A percentile compares a stretch with the other conserved stretches of the same genome.
These are phyloP conservation scores for Paraurostyla sp. DNA, from an alignment of 73 alveolate species.

Conservation along the genomic window DNA sequence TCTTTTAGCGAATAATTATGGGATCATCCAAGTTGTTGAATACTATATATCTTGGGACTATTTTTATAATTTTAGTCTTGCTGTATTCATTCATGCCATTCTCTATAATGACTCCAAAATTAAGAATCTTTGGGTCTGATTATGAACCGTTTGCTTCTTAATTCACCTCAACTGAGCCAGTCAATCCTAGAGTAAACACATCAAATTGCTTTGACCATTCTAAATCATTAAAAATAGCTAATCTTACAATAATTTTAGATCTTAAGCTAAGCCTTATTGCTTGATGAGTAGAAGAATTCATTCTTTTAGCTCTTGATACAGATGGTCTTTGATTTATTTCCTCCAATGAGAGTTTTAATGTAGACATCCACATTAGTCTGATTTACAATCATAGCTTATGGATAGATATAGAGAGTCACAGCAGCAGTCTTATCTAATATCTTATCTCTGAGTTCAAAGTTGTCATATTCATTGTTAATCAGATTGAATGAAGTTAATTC, in stretches of 20 bases:
- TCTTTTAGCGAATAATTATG: slow-evolving; percentile 43
- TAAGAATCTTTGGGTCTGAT: not conserved
- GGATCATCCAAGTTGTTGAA: slow-evolving; percentile 53
- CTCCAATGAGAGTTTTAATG: slow-evolving; percentile 6
- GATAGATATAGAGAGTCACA: slow-evolving; percentile 24
- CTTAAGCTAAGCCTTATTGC: slow-evolving; percentile 21
- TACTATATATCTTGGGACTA: slow-evolving; percentile 75
- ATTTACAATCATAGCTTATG: slow-evolving; percentile 64
- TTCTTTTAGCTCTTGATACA: not conserved
- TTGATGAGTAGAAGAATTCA: slow-evolving; percentile 38
- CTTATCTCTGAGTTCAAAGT: slow-evolving; percentile 65
- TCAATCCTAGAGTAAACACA: slow-evolving; percentile 58
- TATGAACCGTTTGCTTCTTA: not conserved
- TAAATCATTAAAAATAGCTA: not conserved
- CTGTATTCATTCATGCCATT: slow-evolving; percentile 43
- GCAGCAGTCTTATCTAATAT: slow-evolving; percentile 47
- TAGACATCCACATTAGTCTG: slow-evolving; percentile 33
- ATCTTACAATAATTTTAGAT: slow-evolving; percentile 32
- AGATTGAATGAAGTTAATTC: slow-evolving; percentile 45
- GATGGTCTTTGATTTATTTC: not conserved
- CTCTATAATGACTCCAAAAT: slow-evolving; percentile 67
- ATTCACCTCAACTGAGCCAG: slow-evolving; percentile 46
- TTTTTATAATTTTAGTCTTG: slow-evolving; percentile 68
- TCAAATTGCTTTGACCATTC: slow-evolving; percentile 71
- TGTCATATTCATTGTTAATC: slow-evolving; percentile 66